Base-by-base conservation (phyloP, 768 basidiomycete species). In the Boletus coccyginus region DNA sequence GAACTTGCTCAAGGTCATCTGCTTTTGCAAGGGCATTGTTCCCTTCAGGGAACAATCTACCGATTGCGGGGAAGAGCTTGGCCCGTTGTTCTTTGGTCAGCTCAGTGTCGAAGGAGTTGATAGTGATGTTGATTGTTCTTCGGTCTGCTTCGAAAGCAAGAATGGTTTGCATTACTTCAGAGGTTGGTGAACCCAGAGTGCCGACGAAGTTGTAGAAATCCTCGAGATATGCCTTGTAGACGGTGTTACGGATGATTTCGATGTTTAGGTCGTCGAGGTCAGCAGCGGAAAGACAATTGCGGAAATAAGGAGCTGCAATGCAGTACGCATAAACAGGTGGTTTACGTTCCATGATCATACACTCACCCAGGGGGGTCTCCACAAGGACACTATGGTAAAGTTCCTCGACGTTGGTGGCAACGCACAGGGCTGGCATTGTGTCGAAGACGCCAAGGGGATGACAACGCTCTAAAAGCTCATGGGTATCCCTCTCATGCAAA, bases 191-290 rank as follows among this genome's bases (percentile, higher is more conserved):
- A 41, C 92, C 88, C 35, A 98, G 77, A 9, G 88, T 84, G 45
- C 80, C 74, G 68, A 86, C 90, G 74, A 89, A 98, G 61, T 80
- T 72, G 77, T 94, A 84, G 72, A 99, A 99, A 73, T 99, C 97
- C 70, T 98, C 96, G 55, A 99, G 88, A 75, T 99, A 99, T 17
- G 94, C 89, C 73, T 97, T 98, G 83, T 98, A 98, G 36, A 99
- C 89, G 1, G 96, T 95, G 76, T 98, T 98, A 43, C 97, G 92
- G 74, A 99, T 95, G 75, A 99, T 97, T 77, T 99, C 97, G 67
- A 99, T 98, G 78, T 99, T 98, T 55, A 98, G 86, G 71, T 98
- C 97, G 70, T 99, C 97, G 46, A 99, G 84, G 71, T 99, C 97
- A 43, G 90, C 85, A 17, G 97, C 96, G 36, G 94, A 90, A 27